Percentiles rank a stretch among this genome's conserved stretches.
Evolutionary conservation across 2,329 filamentous ascomycete genomes (phyloP).

Genomic region (Penicillium sclerotiorum): DNA sequence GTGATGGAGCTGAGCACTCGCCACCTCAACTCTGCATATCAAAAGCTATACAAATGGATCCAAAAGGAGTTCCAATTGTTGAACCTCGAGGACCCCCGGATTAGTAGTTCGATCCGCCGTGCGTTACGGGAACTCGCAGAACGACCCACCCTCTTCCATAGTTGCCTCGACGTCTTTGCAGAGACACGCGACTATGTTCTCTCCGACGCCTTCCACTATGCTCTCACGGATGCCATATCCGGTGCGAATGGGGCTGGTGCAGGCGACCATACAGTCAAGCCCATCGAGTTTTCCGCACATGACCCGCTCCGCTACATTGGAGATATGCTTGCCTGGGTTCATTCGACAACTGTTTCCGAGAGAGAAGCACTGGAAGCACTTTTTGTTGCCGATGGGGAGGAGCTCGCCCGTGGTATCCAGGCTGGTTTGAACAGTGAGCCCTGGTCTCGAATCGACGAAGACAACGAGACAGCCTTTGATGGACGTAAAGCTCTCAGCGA

Average conservation of each 20-base stretch:
- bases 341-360: constrained; percentile 92
- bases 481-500: constrained; percentile 79
- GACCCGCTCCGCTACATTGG: constrained; percentile 89
- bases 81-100: constrained; percentile 92
- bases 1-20: constrained; percentile 90
- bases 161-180: constrained; percentile 88
- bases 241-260: constrained; percentile 42
- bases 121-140: constrained; percentile 87
- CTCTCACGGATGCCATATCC: constrained; percentile 72
- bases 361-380: constrained; percentile 87
- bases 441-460: constrained; percentile 70
- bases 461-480: constrained; percentile 67
- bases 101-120: constrained; percentile 79
- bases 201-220: constrained; percentile 85
- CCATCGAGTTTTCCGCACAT: constrained; percentile 91
- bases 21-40: constrained; percentile 83
- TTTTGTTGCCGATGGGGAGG: constrained; percentile 87
- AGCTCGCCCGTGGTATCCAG: constrained; percentile 80
- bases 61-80: constrained; percentile 90
- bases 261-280: constrained; percentile 69
- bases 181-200: constrained; percentile 85
- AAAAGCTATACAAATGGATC: constrained; percentile 95
- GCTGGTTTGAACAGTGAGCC: constrained; percentile 79
- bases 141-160: constrained; percentile 86
- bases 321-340: constrained; percentile 97